Base-by-base conservation (phyloP, 2,329 filamentous ascomycete species). In the Bimuria novae-zelandiae region DNA sequence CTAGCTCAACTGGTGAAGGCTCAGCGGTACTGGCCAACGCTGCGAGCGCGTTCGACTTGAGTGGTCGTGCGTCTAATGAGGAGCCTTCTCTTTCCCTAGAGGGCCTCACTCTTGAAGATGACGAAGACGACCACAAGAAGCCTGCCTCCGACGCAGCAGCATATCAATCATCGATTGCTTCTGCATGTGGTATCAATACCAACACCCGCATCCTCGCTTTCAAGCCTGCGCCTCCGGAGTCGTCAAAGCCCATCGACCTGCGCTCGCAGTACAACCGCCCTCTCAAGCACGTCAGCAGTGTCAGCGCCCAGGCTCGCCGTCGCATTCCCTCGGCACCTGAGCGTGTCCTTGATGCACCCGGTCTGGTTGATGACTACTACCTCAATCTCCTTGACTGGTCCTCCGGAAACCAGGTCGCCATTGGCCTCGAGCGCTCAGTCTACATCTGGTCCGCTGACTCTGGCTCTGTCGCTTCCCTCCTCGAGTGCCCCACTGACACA, bases 341-440 rank as follows among this genome's bases (percentile, higher is more conserved):
- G 77, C 90, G 94, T 60, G 94, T 99, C 12, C 85, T 99, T 22
- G 94, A 99, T 76, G 94, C 94, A 4, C 94, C 94, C 5, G 94
- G 93, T 51, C 85, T 99, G 48, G 89, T 97, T 56, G 94, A 99
- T 69, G 94, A 99, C 79, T 99, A 97, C 83, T 99, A 99, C 76
- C 89, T 99, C 66, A 99, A 99, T 81, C 83, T 99, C 33, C 86
- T 99, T 22, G 94, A 99, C 80, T 99, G 94, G 94, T 96, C 92
- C 72, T 94, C 92, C 6, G 88, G 89, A 55, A 99, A 99, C 81
- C 94, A 99, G 76, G 93, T 99, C 49, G 94, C 94, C 43, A 97
- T 99, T 72, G 94, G 93, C 52, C 86, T 99, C 11, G 94, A 97
- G 80, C 92, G 93, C 63, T 96, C 89, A 64, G 94, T 99, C 65